Percentiles rank a stretch among this genome's conserved stretches.
Conservation (phyloP, 225 moss, liverwort and hornwort genomes). For the Marchantia paleacea region DNA sequence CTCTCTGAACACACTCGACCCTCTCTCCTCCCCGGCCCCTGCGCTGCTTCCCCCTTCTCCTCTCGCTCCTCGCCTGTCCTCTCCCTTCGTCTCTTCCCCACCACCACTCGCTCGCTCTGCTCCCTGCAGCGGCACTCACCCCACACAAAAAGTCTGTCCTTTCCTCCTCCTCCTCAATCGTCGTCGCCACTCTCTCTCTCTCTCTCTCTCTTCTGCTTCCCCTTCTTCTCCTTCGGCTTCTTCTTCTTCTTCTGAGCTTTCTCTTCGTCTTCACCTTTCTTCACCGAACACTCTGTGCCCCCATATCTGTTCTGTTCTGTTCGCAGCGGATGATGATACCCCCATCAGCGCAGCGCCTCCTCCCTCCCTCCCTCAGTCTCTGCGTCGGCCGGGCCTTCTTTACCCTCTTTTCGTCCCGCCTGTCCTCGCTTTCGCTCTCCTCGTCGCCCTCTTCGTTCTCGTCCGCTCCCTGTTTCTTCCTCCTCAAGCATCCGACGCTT, state of each 20-base stretch:
- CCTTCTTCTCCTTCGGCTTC: not conserved
- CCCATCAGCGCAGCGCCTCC: no score
- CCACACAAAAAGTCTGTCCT: conserved; percentile 8
- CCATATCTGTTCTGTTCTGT: not conserved
- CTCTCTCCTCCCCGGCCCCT: not conserved
- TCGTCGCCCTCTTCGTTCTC: not conserved
- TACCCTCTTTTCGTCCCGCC: no score
- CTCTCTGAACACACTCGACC: not conserved
- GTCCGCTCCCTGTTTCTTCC: conserved; percentile 5
- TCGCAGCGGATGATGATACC: not conserved
- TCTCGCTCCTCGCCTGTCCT: no score
- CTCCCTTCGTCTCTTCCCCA: not conserved
- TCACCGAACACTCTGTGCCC: not conserved
- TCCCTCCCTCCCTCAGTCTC: not conserved
- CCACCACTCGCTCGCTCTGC: conserved; percentile 10
- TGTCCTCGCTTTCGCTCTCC: no score
- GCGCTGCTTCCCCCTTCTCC: not conserved
- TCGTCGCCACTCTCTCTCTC: not conserved
- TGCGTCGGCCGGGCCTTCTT: no score
- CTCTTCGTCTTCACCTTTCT: not conserved
- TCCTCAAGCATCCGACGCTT: conserved; percentile 6
- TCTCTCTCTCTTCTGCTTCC: not conserved
- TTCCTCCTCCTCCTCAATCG: conserved; percentile 9
- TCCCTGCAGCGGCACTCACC: not conserved
- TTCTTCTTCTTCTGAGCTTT: no score